These are phyloP conservation scores for Elaphomyces granulatus DNA, from an alignment of 495 filamentous ascomycete species.

Conservation along the genomic window DNA sequence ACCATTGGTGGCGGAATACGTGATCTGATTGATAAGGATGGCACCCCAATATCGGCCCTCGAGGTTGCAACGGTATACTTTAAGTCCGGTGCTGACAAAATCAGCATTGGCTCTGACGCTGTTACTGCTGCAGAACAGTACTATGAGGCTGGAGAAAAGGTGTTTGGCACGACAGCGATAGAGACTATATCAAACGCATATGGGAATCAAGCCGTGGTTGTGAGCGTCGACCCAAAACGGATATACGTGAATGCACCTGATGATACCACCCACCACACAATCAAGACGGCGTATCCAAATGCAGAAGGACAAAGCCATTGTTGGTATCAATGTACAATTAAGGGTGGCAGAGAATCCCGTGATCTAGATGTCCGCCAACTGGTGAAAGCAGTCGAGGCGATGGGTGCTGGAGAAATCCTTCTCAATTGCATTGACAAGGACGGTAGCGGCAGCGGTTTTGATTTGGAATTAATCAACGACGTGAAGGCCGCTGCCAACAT, in stretches of 20 bases:
- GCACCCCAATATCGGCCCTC: slow-evolving; percentile 70
- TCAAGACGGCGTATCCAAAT: slow-evolving; percentile 55
- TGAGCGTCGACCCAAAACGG: slow-evolving; percentile 85
- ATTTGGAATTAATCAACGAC: slow-evolving; percentile 75
- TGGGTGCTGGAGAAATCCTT: slow-evolving; percentile 90
- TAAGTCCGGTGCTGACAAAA: slow-evolving; percentile 95
- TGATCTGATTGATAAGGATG: slow-evolving; percentile 78
- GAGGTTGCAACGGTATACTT: slow-evolving; percentile 97
- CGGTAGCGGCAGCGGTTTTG: slow-evolving; percentile 89
- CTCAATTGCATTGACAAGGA: slow-evolving; percentile 97
- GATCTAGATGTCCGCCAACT: slow-evolving; percentile 86
- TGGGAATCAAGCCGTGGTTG: slow-evolving; percentile 92
- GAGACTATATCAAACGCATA: slow-evolving; percentile 90
- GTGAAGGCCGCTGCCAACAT: slow-evolving; percentile 78
- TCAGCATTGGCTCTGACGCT: slow-evolving; percentile 92
- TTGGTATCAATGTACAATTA: slow-evolving; percentile 98
- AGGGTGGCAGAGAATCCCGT: slow-evolving; percentile 79
- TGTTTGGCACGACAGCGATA: slow-evolving; percentile 76
- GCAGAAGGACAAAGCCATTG: slow-evolving; percentile 67
- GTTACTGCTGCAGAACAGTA: slow-evolving; percentile 87
- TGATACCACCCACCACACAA: slow-evolving; percentile 63
- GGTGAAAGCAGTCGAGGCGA: slow-evolving; percentile 78
- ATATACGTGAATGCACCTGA: slow-evolving; percentile 64
- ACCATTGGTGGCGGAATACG: slow-evolving; percentile 93
- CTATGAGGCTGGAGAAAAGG: slow-evolving; percentile 46